Base-by-base conservation (phyloP, 306 rosid species). In the Inga oerstediana region DNA sequence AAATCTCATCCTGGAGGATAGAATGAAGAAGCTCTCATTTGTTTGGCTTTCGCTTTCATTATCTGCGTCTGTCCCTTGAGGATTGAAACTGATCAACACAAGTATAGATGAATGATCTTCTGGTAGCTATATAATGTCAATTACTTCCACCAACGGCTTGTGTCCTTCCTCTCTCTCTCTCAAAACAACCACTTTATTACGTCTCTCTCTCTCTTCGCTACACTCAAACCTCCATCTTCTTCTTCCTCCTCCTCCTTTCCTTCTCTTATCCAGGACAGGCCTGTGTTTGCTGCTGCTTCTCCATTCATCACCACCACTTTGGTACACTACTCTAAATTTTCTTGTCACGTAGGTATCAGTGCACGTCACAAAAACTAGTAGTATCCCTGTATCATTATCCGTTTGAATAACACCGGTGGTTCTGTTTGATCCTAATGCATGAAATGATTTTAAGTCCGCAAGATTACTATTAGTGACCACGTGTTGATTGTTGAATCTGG, bases 241-340 rank as follows among this genome's bases (percentile, higher is more conserved):
- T 64, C 93, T 5, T 56, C 97, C 9, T 41, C 97, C 12, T 51
- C 97, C 15, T 58, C 90, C 34, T 84, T 85, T 61, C 85, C 93
- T 27, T 92, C 98, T 46, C 98, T 94, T 71, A 96, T 94, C 80
- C 97, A 92, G 78, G 89, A 92, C 93, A 89, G 73, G 51, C 97
- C 98, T 10, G 98, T 96, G 32, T 84, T 90, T 64, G 95, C 99
- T 70, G 91, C 92, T 5, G 89, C 99, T 6, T n/a, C 97, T 69
- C 92, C 91, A 20, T 49, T 91, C 78, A 85, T 91, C 91, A 89
- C 88, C 80, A 95, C 98, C 27, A 78, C 84, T 85, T 87, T 82
- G 99, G 98, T 96, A 41, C 30, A 17, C 30, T 7, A 9, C 41
- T 41, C 51, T 70, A 70, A 70, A 41, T 70, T 19, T 39, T 39